Percentiles rank a stretch among this genome's conserved stretches.
Evolutionary conservation across 768 basidiomycete genomes (phyloP).

Genomic region (Scleroderma citrinum): DNA sequence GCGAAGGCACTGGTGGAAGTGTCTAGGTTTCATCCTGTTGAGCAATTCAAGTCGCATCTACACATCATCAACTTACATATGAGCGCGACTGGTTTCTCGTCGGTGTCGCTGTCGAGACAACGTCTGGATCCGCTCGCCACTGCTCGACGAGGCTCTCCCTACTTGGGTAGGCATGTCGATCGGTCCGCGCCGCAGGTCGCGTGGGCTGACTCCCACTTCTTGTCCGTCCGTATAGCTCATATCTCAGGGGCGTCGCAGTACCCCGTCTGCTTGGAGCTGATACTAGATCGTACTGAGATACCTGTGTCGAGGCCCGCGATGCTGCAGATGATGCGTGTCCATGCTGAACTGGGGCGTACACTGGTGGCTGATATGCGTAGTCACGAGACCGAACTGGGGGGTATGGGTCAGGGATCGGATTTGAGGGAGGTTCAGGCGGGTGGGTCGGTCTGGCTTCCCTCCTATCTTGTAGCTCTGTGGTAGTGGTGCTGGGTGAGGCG

Average conservation of each 20-base stretch:
- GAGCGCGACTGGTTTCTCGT: conserved; percentile 15
- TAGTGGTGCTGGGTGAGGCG: conserved; percentile 10
- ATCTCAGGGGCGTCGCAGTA: conserved; percentile 16
- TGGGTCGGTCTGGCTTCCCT: conserved; percentile 1
- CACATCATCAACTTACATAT: conserved; percentile 10
- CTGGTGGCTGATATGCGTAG: conserved; percentile 21
- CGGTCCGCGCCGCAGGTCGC: conserved; percentile 15
- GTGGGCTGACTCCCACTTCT: conserved; percentile 23
- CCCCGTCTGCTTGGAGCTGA: conserved; percentile 18
- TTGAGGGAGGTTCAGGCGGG: conserved; percentile 5
- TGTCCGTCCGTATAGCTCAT: conserved; percentile 19
- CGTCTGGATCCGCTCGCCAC: conserved; percentile 27
- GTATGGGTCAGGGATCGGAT: conserved; percentile 3
- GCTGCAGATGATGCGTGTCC: conserved; percentile 16
- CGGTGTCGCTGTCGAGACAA: conserved; percentile 9
- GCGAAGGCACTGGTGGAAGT: background rate
- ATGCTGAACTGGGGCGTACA: conserved; percentile 4
- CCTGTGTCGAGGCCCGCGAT: conserved; percentile 25
- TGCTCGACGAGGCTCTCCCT: conserved; percentile 23
- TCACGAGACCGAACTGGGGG: conserved; percentile 24
- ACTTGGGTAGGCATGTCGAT: conserved; percentile 10
- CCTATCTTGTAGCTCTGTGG: conserved; percentile 10
- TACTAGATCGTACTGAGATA: conserved; percentile 28
- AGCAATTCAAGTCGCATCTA: background rate
- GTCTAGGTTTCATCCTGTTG: background rate